Base-by-base conservation (phyloP, 2,329 filamentous ascomycete genomes). In the Chaetomiaceae sp. region DNA sequence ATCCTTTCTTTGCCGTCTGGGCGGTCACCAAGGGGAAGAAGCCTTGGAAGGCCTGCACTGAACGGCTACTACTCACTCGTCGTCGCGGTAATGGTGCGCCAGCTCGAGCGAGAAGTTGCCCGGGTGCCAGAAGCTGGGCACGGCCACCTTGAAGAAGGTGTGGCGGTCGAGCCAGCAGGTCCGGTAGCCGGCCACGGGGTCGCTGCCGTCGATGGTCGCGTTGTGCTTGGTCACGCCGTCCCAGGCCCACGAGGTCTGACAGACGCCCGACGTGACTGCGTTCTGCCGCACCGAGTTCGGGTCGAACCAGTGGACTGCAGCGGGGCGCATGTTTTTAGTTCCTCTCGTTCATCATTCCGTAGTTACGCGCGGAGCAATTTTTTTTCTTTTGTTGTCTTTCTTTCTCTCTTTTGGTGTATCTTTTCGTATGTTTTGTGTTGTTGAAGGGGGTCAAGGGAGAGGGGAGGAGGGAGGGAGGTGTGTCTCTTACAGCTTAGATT, bases 241-340 rank as follows among this genome's bases (percentile, higher is more conserved):
- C 59, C 59, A 61, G 12, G 32, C 9, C 56, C 57, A 60, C 6
- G 44, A 32, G 14, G 51, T 56, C 22, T 45, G 26, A 47, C 60
- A 62, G 18, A n/a, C 17, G 47, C 54, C 55, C 2, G 52, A 52
- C 0, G 55, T 52, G 18, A 59, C 48, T 14, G 54, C 52, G 54
- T 62, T 62, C 36, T 61, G 48, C 19, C 35, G 39, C 33, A 58
- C 58, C 3, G 60, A 60, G 51, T 62, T 62, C 29, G 59, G 60
- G 47, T 62, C 60, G 36, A 53, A 54, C 59, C 57, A 60, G 36
- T 55, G 36, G 47, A 60, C 59, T 62, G 20, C n/a, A n/a, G n/a
- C n/a, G n/a, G n/a, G n/a, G 5, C 20, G 10, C 29, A 32, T 1
- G 20, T 36, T n/a, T n/a, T n/a, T n/a, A n/a, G n/a, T n/a, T n/a